Evolutionary conservation across 768 basidiomycete species (phyloP), one percentile per base, ranked within the genome.

Genomic region (Boletus reticuloceps): DNA sequence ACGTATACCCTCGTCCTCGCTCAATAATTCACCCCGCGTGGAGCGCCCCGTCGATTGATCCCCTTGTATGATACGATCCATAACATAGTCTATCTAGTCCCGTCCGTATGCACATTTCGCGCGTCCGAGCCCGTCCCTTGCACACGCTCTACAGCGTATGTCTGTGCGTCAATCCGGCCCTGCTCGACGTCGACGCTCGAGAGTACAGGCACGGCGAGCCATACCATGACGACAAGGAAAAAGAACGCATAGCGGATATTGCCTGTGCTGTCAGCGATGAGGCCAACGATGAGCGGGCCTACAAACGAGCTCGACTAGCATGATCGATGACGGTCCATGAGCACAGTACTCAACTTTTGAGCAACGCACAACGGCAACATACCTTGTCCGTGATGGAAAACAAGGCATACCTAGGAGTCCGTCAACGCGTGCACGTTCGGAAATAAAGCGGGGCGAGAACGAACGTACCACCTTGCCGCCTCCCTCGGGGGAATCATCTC

Each of bases 361-460:
- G 38, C 34, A 36, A 14, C 34, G 13, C 4, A 36, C 13, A 19
- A n/a, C n/a, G n/a, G n/a, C n/a, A n/a, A 22, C 50, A 19, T 25
- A 85, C 89, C 77, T 94, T 92, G 74, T 93, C 91, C 0, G 94
- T 96, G 61, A 98, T 94, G 16, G 89, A 88, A 71, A 89, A 97
- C 34, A 98, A 72, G 3, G 84, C 88, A 58, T 88, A 86, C 78
- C 78, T 78, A 27, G 2, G 9, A 5, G 25, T 42, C 19, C 44
- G 25, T 55, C 17, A 44, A 10, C 25, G 12, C 20, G 27, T 12
- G 17, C 17, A 44, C 19, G 39, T 22, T 11, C n/a, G n/a, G n/a
- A n/a, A n/a, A 4, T 10, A 4, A 22, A 13, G 7, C n/a, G n/a
- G n/a, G n/a, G n/a, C n/a, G n/a, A n/a, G 3, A 0, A 9, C 3